Evolutionary conservation across 2,329 filamentous ascomycete genomes (phyloP).

Genomic region (Didymellaceae sp.): DNA sequence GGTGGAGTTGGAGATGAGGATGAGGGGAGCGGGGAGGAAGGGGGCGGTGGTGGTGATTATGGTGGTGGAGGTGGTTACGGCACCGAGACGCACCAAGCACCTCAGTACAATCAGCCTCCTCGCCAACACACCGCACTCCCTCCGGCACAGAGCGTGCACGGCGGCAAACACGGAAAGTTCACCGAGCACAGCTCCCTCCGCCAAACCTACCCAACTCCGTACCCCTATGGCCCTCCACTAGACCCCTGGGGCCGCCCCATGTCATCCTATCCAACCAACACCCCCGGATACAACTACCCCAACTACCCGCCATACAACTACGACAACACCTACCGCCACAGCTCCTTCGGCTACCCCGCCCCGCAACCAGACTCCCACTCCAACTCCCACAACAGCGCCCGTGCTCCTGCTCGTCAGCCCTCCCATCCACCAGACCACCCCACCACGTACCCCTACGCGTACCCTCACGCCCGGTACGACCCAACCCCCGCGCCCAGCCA

Average conservation of each 20-base stretch:
- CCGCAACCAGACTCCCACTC: no score
- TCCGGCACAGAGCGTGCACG: no score
- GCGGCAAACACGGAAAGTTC: no score
- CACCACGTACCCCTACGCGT: conserved; percentile 6
- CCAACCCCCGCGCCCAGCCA: conserved; percentile 8
- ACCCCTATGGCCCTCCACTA: conserved; percentile 1
- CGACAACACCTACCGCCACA: no score
- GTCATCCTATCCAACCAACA: conserved; percentile 3
- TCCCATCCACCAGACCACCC: conserved; percentile 3
- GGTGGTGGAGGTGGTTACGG: conserved; percentile 6
- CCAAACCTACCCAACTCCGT: conserved; percentile 1
- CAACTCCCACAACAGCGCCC: no score
- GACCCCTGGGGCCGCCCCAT: conserved; percentile 15
- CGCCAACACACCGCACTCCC: no score
- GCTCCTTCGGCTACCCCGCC: no score
- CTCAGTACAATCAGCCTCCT: no score
- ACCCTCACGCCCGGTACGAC: neutral
- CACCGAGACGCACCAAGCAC: neutral
- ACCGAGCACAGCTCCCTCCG: conserved; percentile 10
- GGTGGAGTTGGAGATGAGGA: conserved; percentile 16
- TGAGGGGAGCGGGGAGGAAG: conserved; percentile 4
- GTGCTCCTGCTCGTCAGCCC: conserved; percentile 2
- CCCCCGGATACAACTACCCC: neutral
- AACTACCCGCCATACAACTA: neutral
- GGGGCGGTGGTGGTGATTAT: conserved; percentile 15